Base-by-base conservation (phyloP, 768 basidiomycete genomes). In the Tephrocybe sp. region DNA sequence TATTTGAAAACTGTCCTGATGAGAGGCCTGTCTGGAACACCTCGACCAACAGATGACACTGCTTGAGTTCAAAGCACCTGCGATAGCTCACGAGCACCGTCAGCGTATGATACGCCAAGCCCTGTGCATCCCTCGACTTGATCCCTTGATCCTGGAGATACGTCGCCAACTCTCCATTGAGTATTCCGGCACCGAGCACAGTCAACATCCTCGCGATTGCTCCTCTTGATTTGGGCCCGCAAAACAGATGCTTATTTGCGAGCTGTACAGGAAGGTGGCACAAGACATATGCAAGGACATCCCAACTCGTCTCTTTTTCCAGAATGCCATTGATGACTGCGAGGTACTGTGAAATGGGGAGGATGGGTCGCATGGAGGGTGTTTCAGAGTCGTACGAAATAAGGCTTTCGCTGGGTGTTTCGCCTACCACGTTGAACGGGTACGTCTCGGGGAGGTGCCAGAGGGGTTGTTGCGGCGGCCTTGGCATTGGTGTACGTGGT, bases 201-300 rank as follows among this genome's bases (percentile, higher is more conserved):
- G 74, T 73, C 31, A 92, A 68, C 27, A 97, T 68, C 41, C 70
- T 74, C 4, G 80, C 71, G 18, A 94, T 77, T 9, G 79, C 77
- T 12, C 62, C 67, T n/a, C 83, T 74, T 23, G 88, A 83, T 43
- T 82, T 82, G 0, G 91, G 91, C 1, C 97, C 97, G 61, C 94
- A 97, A 66, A 97, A 94, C 45, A 97, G 76, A 60, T 98, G 93
- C 65, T 97, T 98, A 77, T 98, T 98, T 49, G 89, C 75, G 9
- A 98, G 77, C 62, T 98, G 94, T 8, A 83, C 76, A 1, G 97
- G 94, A 0, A 99, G 76, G 69, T 95, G 89, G 61, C 89, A 92
- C 4, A 99, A 75, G 4, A 94, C 74, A 60, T 97, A 98, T 2
- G 93, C 92, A 10, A 97, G 75, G 33, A 98, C 74, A 50, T 98